Base-by-base conservation (phyloP, 2,329 filamentous ascomycete genomes). In the Fusarium haematococcum region DNA sequence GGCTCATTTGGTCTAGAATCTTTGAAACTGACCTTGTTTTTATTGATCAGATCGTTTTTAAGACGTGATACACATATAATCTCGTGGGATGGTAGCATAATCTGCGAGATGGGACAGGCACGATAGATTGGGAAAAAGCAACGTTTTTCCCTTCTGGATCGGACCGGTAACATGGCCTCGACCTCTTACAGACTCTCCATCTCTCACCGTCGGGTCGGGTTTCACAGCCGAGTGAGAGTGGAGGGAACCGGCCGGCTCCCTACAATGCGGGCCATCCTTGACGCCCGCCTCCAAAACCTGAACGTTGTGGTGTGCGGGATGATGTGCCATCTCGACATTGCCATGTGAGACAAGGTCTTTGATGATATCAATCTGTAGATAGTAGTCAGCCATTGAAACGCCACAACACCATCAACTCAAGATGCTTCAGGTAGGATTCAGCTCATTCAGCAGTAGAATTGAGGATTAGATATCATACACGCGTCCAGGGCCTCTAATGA, bases 401-500 rank as follows among this genome's bases (percentile, higher is more conserved):
- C 56, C 33, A 41, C 23, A 58, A 39, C 56, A 58, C 33, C 56
- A 58, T 58, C 56, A 27, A 39, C 6, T 32, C 9, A 20, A 48
- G 35, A 62, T 37, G 27, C 37, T 57, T 32, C 23, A 70, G 61
- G 68, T 43, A 30, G 33, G 52, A 62, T 33, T 50, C 50, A 66
- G 52, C 61, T 65, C 43, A 66, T 69, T 57, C 57, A 68, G 62
- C 50, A 68, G 67, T 54, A 70, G 67, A 61, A 75, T 62, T 63
- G 50, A 65, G 70, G 60, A 75, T 78, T 74, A 77, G 59, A 78
- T 78, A 77, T 71, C 71, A 73, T 78, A 79, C 75, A 78, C 67
- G 67, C 64, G 62, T 67, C 77, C 68, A 75, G 68, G 68, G 65
- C 72, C 69, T 74, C 72, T 73, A 73, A 48, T 73, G 67, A 64